These are phyloP conservation scores for Spatholobus suberectus DNA, from an alignment of 306 rosid genomes.

Conservation along the genomic window DNA sequence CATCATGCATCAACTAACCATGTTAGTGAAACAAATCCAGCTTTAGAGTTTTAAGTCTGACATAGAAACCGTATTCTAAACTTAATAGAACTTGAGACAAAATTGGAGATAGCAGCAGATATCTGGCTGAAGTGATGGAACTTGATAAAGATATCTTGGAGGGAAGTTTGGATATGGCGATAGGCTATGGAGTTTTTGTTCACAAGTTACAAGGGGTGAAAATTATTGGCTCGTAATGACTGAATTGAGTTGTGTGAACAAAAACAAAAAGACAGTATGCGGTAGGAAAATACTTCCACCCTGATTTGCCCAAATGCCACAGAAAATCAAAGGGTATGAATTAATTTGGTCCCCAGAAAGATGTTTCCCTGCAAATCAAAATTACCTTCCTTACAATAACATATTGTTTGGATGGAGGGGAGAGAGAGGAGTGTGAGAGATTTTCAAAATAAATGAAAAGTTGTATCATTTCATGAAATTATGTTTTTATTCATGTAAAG, in stretches of 20 bases:
- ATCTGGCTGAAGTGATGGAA: not conserved
- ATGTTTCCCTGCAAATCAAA: slow-evolving; percentile 17
- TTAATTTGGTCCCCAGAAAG: slow-evolving; percentile 33
- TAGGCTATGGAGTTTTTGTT: not conserved
- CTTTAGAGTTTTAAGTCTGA: slow-evolving; percentile 1
- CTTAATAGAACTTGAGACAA: not conserved
- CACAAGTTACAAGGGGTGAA: not conserved
- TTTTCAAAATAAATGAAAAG: no score
- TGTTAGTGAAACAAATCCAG: not conserved
- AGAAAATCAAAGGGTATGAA: not conserved
- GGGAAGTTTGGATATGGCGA: not conserved
- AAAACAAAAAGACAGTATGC: not conserved
- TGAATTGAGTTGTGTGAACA: slow-evolving; percentile 17
- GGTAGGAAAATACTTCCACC: not conserved
- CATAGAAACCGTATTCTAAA: slow-evolving; percentile 8
- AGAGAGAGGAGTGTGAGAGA: no score
- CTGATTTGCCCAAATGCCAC: slow-evolving; percentile 13
- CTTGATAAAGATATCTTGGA: not conserved
- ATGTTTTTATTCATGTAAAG: no score
- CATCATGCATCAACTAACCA: not conserved
- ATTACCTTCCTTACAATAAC: not conserved
- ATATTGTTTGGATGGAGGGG: no score
- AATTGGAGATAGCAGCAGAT: slow-evolving; percentile 9
- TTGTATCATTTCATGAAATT: no score
- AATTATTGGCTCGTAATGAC: not conserved